phyloP scores from a whole-genome alignment of 306 rosid species.

The Rosa persica region DNA sequence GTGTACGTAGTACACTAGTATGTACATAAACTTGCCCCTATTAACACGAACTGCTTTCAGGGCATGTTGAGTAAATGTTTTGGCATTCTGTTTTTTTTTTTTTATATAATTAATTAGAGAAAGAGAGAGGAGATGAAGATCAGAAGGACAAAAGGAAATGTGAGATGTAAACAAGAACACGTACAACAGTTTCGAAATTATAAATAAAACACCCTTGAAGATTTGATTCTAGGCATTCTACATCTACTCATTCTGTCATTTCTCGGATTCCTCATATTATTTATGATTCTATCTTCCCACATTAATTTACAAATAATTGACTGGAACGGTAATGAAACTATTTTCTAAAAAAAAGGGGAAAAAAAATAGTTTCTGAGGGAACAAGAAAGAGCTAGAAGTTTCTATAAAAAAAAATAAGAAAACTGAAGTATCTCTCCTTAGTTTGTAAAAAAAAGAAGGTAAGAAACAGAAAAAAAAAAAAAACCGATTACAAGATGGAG shows the following conservation, averaged over 20 bases:
- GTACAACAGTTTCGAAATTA: not conserved
- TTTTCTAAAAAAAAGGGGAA: too few relatives aligned
- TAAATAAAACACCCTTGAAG: not conserved
- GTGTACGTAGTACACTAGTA: not conserved
- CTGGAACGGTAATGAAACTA: too few relatives aligned
- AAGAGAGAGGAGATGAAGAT: not conserved
- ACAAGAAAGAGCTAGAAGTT: too few relatives aligned
- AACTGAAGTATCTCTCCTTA: too few relatives aligned
- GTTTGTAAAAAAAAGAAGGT: too few relatives aligned
- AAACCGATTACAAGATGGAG: not conserved
- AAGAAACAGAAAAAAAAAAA: too few relatives aligned
- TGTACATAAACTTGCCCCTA: slow-evolving; percentile 12
- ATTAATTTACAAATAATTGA: too few relatives aligned
- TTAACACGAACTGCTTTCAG: not conserved
- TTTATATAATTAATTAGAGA: not conserved
- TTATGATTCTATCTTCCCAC: not conserved
- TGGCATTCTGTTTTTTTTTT: not conserved
- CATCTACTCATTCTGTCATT: not conserved
- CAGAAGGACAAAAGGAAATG: not conserved
- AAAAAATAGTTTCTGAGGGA: too few relatives aligned
- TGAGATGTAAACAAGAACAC: not conserved
- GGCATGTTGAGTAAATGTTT: slow-evolving; percentile 11
- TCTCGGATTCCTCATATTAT: not conserved
- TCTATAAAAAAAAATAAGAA: too few relatives aligned
- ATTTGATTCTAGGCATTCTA: not conserved